Evolutionary conservation across 352 stramenopile species (phyloP).

Genomic region (Phytopythium chamaehyphon): DNA sequence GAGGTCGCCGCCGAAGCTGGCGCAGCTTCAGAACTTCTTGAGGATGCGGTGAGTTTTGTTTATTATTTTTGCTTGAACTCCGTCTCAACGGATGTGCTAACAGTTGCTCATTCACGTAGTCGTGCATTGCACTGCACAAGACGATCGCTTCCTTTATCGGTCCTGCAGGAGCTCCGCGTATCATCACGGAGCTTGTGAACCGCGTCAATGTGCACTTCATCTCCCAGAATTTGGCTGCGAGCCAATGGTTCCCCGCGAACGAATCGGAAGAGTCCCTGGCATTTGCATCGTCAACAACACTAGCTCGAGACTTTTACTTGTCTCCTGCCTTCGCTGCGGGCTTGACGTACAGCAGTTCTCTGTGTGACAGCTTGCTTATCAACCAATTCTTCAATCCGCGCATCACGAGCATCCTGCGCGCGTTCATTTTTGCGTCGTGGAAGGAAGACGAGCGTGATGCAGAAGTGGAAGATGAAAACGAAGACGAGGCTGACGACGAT

Average conservation of each 20-base stretch:
- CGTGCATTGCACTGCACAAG: conserved; percentile 72
- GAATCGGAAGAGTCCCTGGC: conserved; percentile 13
- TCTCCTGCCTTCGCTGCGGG: conserved; percentile 80
- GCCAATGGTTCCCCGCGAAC: conserved; percentile 54
- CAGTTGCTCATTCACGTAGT: conserved; percentile 7
- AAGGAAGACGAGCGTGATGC: conserved; percentile 28
- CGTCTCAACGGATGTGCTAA: background rate
- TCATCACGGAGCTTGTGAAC: conserved; percentile 82
- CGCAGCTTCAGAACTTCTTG: conserved; percentile 60
- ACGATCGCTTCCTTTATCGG: conserved; percentile 70
- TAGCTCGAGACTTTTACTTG: conserved; percentile 79
- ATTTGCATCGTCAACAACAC: conserved; percentile 37
- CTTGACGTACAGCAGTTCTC: conserved; percentile 78
- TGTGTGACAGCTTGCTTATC: conserved; percentile 85
- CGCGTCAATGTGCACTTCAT: conserved; percentile 83
- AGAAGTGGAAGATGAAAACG: background rate
- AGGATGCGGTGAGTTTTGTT: conserved; percentile 47
- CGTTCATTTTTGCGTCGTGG: conserved; percentile 84
- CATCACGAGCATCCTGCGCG: conserved; percentile 83
- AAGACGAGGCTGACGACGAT: conserved; percentile 1
- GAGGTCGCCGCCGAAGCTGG: conserved; percentile 36
- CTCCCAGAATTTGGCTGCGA: conserved; percentile 62
- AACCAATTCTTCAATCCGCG: conserved; percentile 88
- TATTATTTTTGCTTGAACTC: background rate
- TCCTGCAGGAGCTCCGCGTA: conserved; percentile 41